Conservation (phyloP, 108 stramenopile genomes). For the Pseudonitzschia multistriata region DNA sequence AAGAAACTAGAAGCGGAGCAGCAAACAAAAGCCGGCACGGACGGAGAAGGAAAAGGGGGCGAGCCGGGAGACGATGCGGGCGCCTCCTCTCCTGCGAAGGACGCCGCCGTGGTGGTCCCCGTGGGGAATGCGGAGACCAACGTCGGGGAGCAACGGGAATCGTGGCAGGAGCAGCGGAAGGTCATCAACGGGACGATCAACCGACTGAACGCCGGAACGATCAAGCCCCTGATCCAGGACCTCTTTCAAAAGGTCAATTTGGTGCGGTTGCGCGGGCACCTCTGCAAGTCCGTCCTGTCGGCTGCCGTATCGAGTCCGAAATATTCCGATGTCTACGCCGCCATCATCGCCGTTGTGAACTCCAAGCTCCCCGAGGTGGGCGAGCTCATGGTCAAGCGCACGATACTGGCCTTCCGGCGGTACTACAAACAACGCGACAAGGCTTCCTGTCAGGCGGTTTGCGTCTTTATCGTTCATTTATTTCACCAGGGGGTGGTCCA, state of each 20-base stretch:
- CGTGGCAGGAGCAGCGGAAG: slow-evolving; percentile 90
- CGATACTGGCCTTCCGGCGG: slow-evolving; percentile 86
- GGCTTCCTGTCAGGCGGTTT: slow-evolving; percentile 76
- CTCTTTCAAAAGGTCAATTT: slow-evolving; percentile 91
- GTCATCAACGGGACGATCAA: slow-evolving; percentile 97
- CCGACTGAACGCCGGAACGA: slow-evolving; percentile 87
- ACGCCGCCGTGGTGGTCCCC: not conserved
- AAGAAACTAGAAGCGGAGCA: slow-evolving; percentile 1
- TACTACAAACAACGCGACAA: slow-evolving; percentile 90
- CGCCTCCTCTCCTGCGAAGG: slow-evolving; percentile 2
- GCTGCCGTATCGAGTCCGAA: slow-evolving; percentile 89
- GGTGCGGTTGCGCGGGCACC: slow-evolving; percentile 89
- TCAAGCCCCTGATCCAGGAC: slow-evolving; percentile 90
- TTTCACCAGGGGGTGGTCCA: slow-evolving; percentile 97
- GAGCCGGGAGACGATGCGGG: not conserved
- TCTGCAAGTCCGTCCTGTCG: slow-evolving; percentile 81
- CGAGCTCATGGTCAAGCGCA: slow-evolving; percentile 85
- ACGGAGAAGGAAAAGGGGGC: not conserved
- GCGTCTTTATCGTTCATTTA: slow-evolving; percentile 92
- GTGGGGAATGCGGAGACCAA: not conserved
- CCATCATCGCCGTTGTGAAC: slow-evolving; percentile 93
- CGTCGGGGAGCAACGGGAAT: slow-evolving; percentile 54
- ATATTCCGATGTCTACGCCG: slow-evolving; percentile 84
- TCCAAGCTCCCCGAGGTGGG: slow-evolving; percentile 97
- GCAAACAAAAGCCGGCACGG: not conserved